Base-by-base conservation (phyloP, 371 early-diverging fungal genomes). In the Mucor piriformis region DNA sequence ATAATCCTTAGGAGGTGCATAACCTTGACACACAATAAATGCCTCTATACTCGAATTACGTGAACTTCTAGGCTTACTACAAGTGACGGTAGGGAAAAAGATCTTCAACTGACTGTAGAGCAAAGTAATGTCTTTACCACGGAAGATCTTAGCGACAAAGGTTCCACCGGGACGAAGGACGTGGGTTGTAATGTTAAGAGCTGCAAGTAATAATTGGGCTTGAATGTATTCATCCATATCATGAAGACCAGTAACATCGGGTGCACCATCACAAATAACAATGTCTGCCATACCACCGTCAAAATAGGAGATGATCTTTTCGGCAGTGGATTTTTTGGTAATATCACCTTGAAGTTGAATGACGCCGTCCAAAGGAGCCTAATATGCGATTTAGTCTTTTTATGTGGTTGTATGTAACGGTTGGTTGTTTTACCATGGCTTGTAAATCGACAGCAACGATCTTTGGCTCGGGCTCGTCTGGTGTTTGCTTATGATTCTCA, bases 201-300 rank as follows among this genome's bases (percentile, higher is more conserved):
- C 96, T 83, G 97, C 94, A 32, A 94, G 77, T 25, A 99, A 69
- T 12, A 99, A 83, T 69, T 98, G 95, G 6, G 95, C 94, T 69
- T 99, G 99, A 59, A 98, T 92, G 70, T 96, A 99, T 75, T 98
- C 99, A 82, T 99, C 99, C 86, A 99, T 89, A 67, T 99, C 99
- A 67, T 98, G 99, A 44, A 98, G 83, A 33, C 99, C 99, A 20
- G 99, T 99, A 20, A 98, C 95, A 81, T 99, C 99, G 12, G 99
- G 99, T 8, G 99, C 99, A 50, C 99, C 99, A 74, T 98, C 98
- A 75, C 97, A 96, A 18, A 99, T 89, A 18, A 99, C 95, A 59
- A 99, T 75, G 70, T 99, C 99, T 0, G 96, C 97, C 73, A 87
- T 74, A 48, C 86, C 82, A 27, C 95, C 95, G 43, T 92, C 90